Base-by-base conservation (phyloP, 2,329 filamentous ascomycete genomes). In the Diaporthe caulivora region DNA sequence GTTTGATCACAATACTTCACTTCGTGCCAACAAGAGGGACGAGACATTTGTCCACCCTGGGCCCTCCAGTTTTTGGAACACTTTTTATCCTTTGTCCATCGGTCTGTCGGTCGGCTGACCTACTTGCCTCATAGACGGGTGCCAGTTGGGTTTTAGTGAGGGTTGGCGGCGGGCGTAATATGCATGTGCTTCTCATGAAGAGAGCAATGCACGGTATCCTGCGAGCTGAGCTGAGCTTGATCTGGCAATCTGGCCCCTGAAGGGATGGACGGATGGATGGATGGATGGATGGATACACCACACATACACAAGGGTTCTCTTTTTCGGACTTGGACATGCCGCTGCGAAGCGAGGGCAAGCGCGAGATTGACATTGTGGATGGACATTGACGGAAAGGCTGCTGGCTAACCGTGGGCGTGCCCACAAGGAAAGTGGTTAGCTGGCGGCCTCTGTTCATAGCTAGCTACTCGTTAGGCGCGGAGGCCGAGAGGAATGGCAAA, bases 131-230 rank as follows among this genome's bases (percentile, higher is more conserved):
- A 62, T 71, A 62, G 44, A 62, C 42, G 55, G 42, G 44, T 54
- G 34, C 29, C 34, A 40, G 11, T 71, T 21, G 40, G 44, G 55
- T 24, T 13, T 34, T 10, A 26, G 15, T 24, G 29, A 60, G 11
- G 51, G 18, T n/a, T 18, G 37, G 31, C 53, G 40, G 31, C 10
- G 31, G 31, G 37, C 37, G 37, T 6, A 40, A 40, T n/a, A 24
- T 34, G 37, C 37, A 6, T 10, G 6, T 40, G 44, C 53, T 72
- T 72, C 62, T 58, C 71, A 72, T 72, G 24, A 72, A 72, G 71
- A 58, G 71, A 72, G 51, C 51, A 54, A 17, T 55, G 18, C n/a
- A 13, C 7, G 7, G 11, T 10, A 37, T 26, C 13, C 31, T 37
- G 31, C 62, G n/a, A 67, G 62, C 47, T 65, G 29, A 65, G 62